phyloP scores from a whole-genome alignment of 352 stramenopile genomes.

The Globisporangium takayamanum region DNA sequence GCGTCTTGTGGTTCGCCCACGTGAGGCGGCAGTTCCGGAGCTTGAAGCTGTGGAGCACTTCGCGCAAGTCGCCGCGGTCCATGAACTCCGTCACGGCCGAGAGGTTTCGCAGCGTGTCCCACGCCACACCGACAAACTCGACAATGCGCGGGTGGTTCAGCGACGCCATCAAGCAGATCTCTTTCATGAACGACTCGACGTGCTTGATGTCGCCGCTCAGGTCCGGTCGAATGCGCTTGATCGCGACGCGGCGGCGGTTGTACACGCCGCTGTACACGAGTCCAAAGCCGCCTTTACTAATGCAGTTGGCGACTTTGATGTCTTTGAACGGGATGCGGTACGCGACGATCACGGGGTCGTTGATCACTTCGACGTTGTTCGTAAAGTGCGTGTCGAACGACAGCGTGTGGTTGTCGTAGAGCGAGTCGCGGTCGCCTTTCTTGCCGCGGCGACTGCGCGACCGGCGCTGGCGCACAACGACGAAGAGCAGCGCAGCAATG shows the following conservation, averaged over 20 bases:
- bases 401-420: slow-evolving; percentile 42
- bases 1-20: slow-evolving; percentile 49
- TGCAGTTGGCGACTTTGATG: slow-evolving; percentile 45
- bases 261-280: slow-evolving; percentile 60
- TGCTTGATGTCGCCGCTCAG: slow-evolving; percentile 41
- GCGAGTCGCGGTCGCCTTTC: slow-evolving; percentile 24
- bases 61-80: slow-evolving; percentile 59
- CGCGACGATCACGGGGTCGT: slow-evolving; percentile 54
- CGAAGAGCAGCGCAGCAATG: slow-evolving; percentile 41
- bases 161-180: slow-evolving; percentile 60
- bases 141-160: slow-evolving; percentile 56
- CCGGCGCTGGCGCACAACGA: slow-evolving; percentile 36
- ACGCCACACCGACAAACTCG: slow-evolving; percentile 61
- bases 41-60: slow-evolving; percentile 47
- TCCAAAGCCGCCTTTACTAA: slow-evolving; percentile 60
- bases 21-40: slow-evolving; percentile 31
- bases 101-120: slow-evolving; percentile 51
- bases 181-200: slow-evolving; percentile 53
- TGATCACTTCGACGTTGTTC: slow-evolving; percentile 44
- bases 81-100: slow-evolving; percentile 66
- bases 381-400: slow-evolving; percentile 54
- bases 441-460: slow-evolving; percentile 27
- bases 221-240: slow-evolving; percentile 58
- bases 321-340: slow-evolving; percentile 61
- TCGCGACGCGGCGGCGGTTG: slow-evolving; percentile 49